A percentile compares a stretch with the other conserved stretches of the same genome.
These are phyloP conservation scores for Erysimum pusillum DNA, from an alignment of 441 rosid species.

Conservation along the genomic window DNA sequence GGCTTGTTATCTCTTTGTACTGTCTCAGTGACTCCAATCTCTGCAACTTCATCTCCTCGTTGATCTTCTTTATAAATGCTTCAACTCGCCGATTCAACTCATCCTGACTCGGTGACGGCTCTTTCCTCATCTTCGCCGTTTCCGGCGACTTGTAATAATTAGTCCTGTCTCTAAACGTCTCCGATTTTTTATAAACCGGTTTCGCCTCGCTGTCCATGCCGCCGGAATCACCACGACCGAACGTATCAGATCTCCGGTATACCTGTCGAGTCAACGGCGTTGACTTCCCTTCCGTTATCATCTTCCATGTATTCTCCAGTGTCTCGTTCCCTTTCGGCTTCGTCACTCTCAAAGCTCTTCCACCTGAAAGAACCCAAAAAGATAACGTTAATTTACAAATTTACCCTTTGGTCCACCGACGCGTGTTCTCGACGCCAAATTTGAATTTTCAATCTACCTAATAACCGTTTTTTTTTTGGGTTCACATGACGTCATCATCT, in stretches of 20 bases:
- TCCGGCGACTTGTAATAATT: conserved; percentile 46
- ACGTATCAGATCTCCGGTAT: conserved; percentile 55
- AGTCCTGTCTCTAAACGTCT: conserved; percentile 68
- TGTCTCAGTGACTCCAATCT: conserved; percentile 70
- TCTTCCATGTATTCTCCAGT: conserved; percentile 33
- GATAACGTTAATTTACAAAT: not conserved
- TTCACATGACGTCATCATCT: conserved; percentile 28
- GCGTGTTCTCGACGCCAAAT: conserved; percentile 32
- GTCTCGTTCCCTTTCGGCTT: conserved; percentile 34
- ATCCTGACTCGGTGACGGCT: conserved; percentile 80
- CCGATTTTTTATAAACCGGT: conserved; percentile 57
- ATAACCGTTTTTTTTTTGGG: conserved; percentile 27
- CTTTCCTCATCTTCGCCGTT: conserved; percentile 58
- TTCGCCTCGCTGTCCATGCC: not conserved
- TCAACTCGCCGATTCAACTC: conserved; percentile 87
- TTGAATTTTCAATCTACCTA: conserved; percentile 42
- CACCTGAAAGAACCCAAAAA: not conserved
- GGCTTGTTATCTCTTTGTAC: conserved; percentile 62
- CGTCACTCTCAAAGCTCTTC: conserved; percentile 30
- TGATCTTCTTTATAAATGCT: conserved; percentile 78
- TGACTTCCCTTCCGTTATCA: conserved; percentile 52
- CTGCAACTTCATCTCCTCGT: conserved; percentile 88
- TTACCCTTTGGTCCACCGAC: conserved; percentile 24
- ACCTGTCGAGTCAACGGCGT: conserved; percentile 69
- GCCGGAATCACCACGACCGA: conserved; percentile 45